Base-by-base conservation (phyloP, 345 rosid genomes). In the Melaleuca quinquenervia region DNA sequence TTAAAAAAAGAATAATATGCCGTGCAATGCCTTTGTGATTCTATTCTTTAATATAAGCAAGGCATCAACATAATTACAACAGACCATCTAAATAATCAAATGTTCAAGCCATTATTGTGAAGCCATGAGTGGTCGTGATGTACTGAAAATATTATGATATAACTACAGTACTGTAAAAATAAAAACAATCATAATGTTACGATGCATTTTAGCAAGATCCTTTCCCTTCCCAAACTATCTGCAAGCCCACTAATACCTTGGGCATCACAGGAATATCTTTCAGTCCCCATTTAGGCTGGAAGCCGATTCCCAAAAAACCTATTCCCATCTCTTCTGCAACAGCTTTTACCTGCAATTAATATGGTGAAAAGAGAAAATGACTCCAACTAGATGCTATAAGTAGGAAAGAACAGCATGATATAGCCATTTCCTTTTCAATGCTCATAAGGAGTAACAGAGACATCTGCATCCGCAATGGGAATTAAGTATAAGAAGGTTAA, bases 311-410 rank as follows among this genome's bases (percentile, higher is more conserved):
- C 84, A 98, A 92, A 89, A 98, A 98, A 85, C 99, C 99, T 86
- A 94, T 98, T 86, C 99, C 99, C 98, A 98, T 94, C 90, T 98
- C 99, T 87, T 96, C 99, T 52, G 99, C 94, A 80, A 98, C 99
- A 84, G 99, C 99, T 93, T 98, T 98, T 56, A 98, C 99, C 99
- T 98, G 88, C 70, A 56, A 75, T 29, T 82, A 82, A 16, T 26
- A 50, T 52, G 56, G 84, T 82, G 27, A 50, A 22, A 82, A 29
- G 48, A 70, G 80, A 32, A 70, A 48, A 36, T 70, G 48, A 70
- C 80, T 70, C 80, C 80, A 36, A 48, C 80, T 36, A 21, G 80
- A 70, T 36, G 80, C 80, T 36, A 13, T 70, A 70, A 70, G 36
- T 70, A 70, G 18, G 48, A 70, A 70, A 36, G 80, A 36, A 70